Base-by-base conservation (phyloP, 176 grass and related monocot genomes). In the Saccharum officinarum region DNA sequence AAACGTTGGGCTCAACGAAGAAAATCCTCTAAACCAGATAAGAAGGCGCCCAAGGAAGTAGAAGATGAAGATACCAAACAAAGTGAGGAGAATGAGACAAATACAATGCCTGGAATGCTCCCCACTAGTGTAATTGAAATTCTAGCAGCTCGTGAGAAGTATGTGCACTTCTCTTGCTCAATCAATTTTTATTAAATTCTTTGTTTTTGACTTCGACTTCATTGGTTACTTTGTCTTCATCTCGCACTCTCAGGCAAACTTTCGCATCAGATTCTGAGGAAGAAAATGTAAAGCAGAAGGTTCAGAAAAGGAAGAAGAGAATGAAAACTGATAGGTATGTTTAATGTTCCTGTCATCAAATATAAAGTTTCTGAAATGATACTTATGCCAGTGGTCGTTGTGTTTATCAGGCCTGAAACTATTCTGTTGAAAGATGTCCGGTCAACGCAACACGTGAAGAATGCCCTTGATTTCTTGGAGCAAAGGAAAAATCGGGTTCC, bases 121-220 rank as follows among this genome's bases (percentile, higher is more conserved):
- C 92, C 97, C 41, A 91, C 65, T 61, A 83, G 88, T 80, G 85
- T 99, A 28, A 87, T 99, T 25, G 88, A 92, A 83, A 83, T 91
- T 82, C 92, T 99, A 79, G 97, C 97, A 82, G 88, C 97, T 37
- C 92, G 97, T 50, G 97, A 99, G 87, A 99, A 99, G 97, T 99
- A 91, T 89, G 88, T 71, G 15, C 63, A 59, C 57, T 67, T 78
- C 30, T 23, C 31, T 71, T 89, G 18, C 47, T 77, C 55, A 59
- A 30, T 79, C 40, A 36, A 1, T 34, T 69, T 34, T 71, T 79
- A 41, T 76, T 79, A 17, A 67, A 78, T 62, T 83, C 67, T 31
- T 26, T 50, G 31, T 44, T 83, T 39, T 11, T 13, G 3, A 23
- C 10, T 38, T 86, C 2, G 16, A 80, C 69, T 76, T 83, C 5